A percentile compares a stretch with the other conserved stretches of the same genome.
These are phyloP conservation scores for Eimeria brunetti DNA, from an alignment of 169 alveolate genomes.

Conservation along the genomic window DNA sequence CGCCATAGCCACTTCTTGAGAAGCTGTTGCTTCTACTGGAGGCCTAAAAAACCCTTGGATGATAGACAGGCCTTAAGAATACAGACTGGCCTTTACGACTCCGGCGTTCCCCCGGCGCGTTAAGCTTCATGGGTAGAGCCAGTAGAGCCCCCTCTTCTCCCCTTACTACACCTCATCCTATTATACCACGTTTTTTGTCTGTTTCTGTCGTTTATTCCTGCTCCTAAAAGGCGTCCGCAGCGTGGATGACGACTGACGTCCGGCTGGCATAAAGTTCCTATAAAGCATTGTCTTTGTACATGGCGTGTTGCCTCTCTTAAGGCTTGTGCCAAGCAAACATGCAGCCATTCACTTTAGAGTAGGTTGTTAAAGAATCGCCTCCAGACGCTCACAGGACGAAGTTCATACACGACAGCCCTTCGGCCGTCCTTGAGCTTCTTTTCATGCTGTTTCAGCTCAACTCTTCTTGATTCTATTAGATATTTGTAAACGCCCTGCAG, in stretches of 20 bases:
- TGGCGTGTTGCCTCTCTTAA: neutral
- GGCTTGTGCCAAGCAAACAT: neutral
- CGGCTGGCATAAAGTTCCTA: neutral
- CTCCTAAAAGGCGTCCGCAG: too few relatives aligned
- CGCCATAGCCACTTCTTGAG: neutral
- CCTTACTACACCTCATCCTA: too few relatives aligned
- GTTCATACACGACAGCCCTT: constrained; percentile 42
- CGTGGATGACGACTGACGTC: neutral
- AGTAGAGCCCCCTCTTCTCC: too few relatives aligned
- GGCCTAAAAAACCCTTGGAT: neutral
- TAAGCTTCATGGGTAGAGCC: neutral
- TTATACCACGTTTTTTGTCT: too few relatives aligned
- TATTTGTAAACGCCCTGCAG: constrained; percentile 66
- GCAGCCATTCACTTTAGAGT: neutral
- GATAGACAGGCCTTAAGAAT: neutral
- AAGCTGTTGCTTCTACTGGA: neutral
- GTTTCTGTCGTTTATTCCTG: too few relatives aligned
- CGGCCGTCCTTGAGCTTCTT: constrained; percentile 48
- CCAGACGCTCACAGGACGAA: constrained; percentile 63
- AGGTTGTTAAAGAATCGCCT: constrained; percentile 55
- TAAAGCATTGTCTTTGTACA: neutral
- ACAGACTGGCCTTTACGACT: neutral
- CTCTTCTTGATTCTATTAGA: constrained; percentile 38
- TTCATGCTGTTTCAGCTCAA: constrained; percentile 33
- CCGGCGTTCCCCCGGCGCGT: neutral